Percentiles rank a stretch among this genome's conserved stretches.
These are phyloP conservation scores for Trematosphaeria pertusa DNA, from an alignment of 2,329 filamentous ascomycete genomes.

Conservation along the genomic window DNA sequence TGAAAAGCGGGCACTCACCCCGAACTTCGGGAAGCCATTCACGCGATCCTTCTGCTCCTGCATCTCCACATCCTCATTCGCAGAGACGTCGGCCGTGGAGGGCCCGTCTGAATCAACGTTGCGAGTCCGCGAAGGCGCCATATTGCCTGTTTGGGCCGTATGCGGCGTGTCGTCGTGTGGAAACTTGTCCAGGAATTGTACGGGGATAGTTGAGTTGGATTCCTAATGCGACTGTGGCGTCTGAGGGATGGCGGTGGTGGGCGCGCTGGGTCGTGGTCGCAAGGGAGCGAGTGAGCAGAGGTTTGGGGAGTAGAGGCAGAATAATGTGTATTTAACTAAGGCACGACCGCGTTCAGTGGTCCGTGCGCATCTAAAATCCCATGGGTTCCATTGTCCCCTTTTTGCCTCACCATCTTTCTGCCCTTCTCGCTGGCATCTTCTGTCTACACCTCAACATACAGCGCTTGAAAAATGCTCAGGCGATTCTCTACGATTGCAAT, in stretches of 20 bases:
- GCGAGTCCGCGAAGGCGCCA: conserved; percentile 48
- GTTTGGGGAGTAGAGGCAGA: conserved; percentile 16
- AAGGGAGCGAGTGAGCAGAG: conserved; percentile 17
- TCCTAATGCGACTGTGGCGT: conserved; percentile 9
- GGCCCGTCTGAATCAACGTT: conserved; percentile 43
- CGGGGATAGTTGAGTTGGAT: conserved; percentile 9
- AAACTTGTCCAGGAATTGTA: conserved; percentile 13
- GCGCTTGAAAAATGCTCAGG: no score
- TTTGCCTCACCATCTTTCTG: not conserved
- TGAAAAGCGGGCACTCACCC: conserved; percentile 30
- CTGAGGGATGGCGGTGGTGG: conserved; percentile 24
- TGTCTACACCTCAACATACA: not conserved
- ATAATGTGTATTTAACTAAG: conserved; percentile 10
- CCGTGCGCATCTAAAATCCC: not conserved
- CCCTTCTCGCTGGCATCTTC: not conserved
- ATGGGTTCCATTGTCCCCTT: no score
- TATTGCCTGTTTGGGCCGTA: conserved; percentile 45
- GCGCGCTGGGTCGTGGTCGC: conserved; percentile 26
- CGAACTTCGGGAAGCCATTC: conserved; percentile 45
- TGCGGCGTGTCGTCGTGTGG: conserved; percentile 30
- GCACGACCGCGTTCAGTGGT: not conserved
- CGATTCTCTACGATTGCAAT: no score
- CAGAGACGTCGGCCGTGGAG: conserved; percentile 46
- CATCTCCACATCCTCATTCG: conserved; percentile 49
- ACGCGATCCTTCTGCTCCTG: conserved; percentile 42